Conservation (phyloP, 1,284 basidiomycete species). For the Exobasidium rhododendri region DNA sequence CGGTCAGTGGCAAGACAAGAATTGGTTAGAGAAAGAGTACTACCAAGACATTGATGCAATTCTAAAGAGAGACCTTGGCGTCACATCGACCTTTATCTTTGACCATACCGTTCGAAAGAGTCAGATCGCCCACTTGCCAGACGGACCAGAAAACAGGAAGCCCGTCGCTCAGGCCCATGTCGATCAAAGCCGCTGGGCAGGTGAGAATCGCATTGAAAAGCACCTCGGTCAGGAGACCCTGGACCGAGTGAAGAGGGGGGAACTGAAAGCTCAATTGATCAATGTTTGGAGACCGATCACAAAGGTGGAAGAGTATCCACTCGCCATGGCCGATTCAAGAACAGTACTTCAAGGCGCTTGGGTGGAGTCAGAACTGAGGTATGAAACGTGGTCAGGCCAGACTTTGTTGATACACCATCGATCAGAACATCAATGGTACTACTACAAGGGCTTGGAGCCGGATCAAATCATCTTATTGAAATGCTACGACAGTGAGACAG, state of each 20-base stretch:
- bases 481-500: constrained; percentile 60
- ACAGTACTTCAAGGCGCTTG: constrained; percentile 55
- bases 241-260: constrained; percentile 28
- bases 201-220: constrained; percentile 34
- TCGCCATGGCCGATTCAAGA: constrained; percentile 65
- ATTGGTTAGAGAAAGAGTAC: constrained; percentile 33
- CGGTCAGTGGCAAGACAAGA: constrained; percentile 28
- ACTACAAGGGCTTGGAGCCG: constrained; percentile 64
- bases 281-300: constrained; percentile 70
- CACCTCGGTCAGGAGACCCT: constrained; percentile 38
- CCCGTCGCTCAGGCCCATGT: constrained; percentile 34
- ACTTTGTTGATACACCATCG: constrained; percentile 60
- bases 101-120: constrained; percentile 43
- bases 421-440: constrained; percentile 65
- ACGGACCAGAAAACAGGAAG: constrained; percentile 30
- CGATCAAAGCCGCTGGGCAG: constrained; percentile 38
- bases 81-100: constrained; percentile 37
- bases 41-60: constrained; percentile 36
- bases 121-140: constrained; percentile 26
- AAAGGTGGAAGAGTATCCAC: constrained; percentile 63
- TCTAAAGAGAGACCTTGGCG: constrained; percentile 35
- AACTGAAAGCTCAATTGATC: constrained; percentile 65
- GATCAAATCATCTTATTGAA: constrained; percentile 68
- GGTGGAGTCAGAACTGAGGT: constrained; percentile 29
- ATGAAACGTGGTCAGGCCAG: constrained; percentile 36